phyloP scores from a whole-genome alignment of 2,329 filamentous ascomycete species.

The Whalleya microplaca region DNA sequence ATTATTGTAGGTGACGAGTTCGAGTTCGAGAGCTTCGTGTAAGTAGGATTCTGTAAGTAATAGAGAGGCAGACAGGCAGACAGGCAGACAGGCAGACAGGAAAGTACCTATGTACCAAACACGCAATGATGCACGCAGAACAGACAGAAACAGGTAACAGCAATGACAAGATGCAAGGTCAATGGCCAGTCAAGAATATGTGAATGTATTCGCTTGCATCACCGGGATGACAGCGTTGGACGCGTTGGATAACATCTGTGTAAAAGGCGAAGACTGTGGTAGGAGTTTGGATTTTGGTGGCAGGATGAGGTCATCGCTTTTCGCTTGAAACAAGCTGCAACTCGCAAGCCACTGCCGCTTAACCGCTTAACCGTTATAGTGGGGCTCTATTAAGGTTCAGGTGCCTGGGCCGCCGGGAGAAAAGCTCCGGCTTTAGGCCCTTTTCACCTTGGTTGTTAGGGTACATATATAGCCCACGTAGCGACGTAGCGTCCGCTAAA shows the following conservation, averaged over 20 bases:
- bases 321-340: constrained; percentile 6
- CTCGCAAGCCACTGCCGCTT: constrained; percentile 4
- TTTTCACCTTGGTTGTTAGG: too few species aligned
- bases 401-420: constrained; percentile 22
- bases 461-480: too few species aligned
- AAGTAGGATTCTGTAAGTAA: too few species aligned
- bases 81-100: too few species aligned
- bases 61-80: too few species aligned
- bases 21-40: too few species aligned
- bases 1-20: too few species aligned
- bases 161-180: too few species aligned
- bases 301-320: constrained; percentile 22
- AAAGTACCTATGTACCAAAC: too few species aligned
- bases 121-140: too few species aligned
- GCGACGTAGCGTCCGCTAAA: too few species aligned
- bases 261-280: background rate
- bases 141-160: background rate
- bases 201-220: constrained; percentile 23
- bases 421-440: constrained; percentile 17
- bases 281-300: constrained; percentile 6
- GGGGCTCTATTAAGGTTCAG: constrained; percentile 3
- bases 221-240: constrained; percentile 5
- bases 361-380: constrained; percentile 1
- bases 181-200: background rate
- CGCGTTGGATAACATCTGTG: background rate